Evolutionary conservation across 306 rosid genomes (phyloP), one percentile per base, ranked within the genome.

Genomic region (Cicer judaicum): DNA sequence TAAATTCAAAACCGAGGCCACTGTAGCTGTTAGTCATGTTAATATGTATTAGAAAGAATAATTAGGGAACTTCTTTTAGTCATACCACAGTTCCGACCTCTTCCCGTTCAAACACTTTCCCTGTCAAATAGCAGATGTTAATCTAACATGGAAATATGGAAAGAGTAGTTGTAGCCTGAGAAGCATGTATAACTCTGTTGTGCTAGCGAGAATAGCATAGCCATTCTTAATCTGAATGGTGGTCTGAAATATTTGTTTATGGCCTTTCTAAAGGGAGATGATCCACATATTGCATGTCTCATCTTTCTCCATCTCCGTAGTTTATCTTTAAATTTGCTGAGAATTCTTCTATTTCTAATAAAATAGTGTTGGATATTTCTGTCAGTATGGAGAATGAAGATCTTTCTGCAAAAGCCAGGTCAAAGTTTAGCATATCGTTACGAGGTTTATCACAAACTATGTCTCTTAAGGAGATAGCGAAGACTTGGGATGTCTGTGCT

Each of bases 401-500:
- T 89, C 95, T 92, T 70, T 92, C 99, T 0, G 87, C 77, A 67
- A 95, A 92, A 82, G 91, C 95, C 6, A 94, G 84, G 83, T 89
- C 97, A 64, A 90, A 78, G 86, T 95, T 95, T 72, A 92, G 96
- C 92, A 88, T 86, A 75, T 92, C 91, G 24, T 79, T 92, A 7
- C 89, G 98, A 66, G 73, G 91, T 83, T 84, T 95, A 72, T 87
- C 99, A 7, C 98, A 95, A 46, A 98, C 99, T 4, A 92, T 92
- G 97, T 85, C 97, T 10, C 96, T 95, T 14, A 88, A 87, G 79
- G 97, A 84, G 54, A 88, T 95, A 74, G 99, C 92, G 50, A 87
- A 88, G 83, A 86, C 99, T 10, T 95, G 99, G 99, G 98, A 90
- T 85, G 77, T 83, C n/a, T 92, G 93, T 80, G 96, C 96, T 57